Percentiles rank a stretch among this genome's conserved stretches.
Conservation (phyloP, 176 grass and related monocot species). For the Aegilops longissima region DNA sequence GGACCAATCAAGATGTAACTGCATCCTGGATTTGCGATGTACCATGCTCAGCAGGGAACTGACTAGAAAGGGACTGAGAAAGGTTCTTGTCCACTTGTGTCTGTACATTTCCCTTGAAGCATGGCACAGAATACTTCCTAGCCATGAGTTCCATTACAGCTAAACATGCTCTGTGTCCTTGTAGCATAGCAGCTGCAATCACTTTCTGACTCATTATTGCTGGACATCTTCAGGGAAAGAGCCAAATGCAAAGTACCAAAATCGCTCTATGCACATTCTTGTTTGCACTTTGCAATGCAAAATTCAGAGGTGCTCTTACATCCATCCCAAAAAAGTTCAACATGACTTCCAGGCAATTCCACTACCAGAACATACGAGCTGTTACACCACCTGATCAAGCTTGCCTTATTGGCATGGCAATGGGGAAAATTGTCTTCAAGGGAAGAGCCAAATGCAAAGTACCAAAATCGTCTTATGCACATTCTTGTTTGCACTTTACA, state of each 20-base stretch:
- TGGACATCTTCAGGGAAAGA: neutral
- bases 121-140: conserved; percentile 33
- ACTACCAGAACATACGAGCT: neutral
- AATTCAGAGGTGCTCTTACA: neutral
- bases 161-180: neutral
- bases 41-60: conserved; percentile 38
- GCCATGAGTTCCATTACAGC: conserved; percentile 32
- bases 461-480: neutral
- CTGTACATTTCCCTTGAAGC: conserved; percentile 21
- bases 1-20: neutral
- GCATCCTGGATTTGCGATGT: neutral
- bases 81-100: conserved; percentile 26
- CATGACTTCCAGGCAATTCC: neutral
- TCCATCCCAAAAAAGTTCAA: neutral
- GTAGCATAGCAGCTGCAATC: neutral
- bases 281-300: neutral
- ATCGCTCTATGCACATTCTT: neutral
- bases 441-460: conserved; percentile 3
- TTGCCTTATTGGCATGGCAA: conserved; percentile 27
- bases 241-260: neutral
- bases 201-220: conserved; percentile 14
- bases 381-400: neutral
- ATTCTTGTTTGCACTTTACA: neutral
- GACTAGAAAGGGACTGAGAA: neutral
- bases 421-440: conserved; percentile 19